Base-by-base conservation (phyloP, 495 filamentous ascomycete genomes). In the Bacidia gigantensis region DNA sequence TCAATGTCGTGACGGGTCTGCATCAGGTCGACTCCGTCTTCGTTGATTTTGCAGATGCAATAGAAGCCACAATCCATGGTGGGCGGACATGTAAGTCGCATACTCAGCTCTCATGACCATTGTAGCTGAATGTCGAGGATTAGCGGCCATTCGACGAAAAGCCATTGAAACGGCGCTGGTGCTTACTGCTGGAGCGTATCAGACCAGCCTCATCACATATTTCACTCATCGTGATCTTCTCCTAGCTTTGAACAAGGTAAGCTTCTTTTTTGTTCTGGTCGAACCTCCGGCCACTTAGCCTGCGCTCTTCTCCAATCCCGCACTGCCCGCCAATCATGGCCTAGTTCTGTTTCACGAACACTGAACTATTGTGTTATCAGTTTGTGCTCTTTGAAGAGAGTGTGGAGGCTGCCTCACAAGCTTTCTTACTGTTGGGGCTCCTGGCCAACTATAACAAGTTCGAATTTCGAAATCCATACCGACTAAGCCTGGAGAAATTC, bases 361-460 rank as follows among this genome's bases (percentile, higher is more conserved):
- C n/a, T n/a, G n/a, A n/a, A n/a, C n/a, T n/a, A n/a, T 32, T 35
- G 40, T 29, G 47, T 49, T 22, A 38, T 5, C 57, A 96, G 89
- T 87, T 87, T 62, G 81, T 95, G 50, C 86, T 94, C 69, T 88
- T 94, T 52, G 75, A 79, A 11, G 83, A 89, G 32, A 73, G 72
- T 46, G 67, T 74, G 2, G 64, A 72, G 1, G 70, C 79, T 56
- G 77, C 76, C 44, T 72, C 86, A 23, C 78, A 85, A 50, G 84
- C 90, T 0, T 89, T 96, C 53, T 76, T 83, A 25, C 74, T 96
- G 38, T 69, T 95, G 3, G 93, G 90, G 7, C 69, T 95, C n/a
- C 69, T 98, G 50, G 87, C 85, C 57, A 98, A 98, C 67, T 97
- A 96, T 75, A 96, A 96, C 75, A 98, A 96, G 67, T 98, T 97